Percentiles rank a stretch among this genome's conserved stretches.
Conservation (phyloP, 192 early-diverging fungal genomes). For the Backusella morwellensis region DNA sequence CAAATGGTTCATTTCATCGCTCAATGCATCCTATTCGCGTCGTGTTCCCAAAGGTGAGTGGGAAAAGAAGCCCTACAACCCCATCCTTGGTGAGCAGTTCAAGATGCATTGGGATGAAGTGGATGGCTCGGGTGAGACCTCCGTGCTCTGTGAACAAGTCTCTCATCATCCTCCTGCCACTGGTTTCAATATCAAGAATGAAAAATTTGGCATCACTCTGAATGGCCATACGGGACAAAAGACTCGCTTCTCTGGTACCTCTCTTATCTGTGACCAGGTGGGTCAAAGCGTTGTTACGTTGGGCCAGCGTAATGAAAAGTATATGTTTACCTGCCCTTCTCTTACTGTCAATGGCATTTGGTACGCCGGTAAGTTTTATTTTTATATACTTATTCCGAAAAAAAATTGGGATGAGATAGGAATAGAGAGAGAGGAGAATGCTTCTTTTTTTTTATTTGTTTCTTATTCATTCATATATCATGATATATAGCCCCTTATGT, state of each 20-base stretch:
- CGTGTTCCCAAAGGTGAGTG: conserved; percentile 66
- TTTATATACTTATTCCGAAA: neutral
- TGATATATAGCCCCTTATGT: conserved; percentile 23
- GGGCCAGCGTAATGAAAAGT: conserved; percentile 48
- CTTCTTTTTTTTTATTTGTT: neutral
- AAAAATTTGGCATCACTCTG: neutral
- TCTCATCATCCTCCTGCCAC: conserved; percentile 51
- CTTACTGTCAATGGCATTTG: conserved; percentile 73
- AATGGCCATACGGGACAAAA: conserved; percentile 34
- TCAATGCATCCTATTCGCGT: conserved; percentile 71
- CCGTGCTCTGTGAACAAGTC: conserved; percentile 43
- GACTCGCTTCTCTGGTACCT: conserved; percentile 67
- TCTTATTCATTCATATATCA: neutral
- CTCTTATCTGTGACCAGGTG: conserved; percentile 68
- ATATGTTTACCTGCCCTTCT: conserved; percentile 65
- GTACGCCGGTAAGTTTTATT: conserved; percentile 25
- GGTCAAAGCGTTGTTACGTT: conserved; percentile 62
- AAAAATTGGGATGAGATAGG: too few species aligned
- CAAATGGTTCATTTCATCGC: conserved; percentile 75
- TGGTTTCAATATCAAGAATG: conserved; percentile 52
- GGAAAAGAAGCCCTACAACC: conserved; percentile 61
- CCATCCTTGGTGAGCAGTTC: conserved; percentile 50
- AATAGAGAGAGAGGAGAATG: too few species aligned
- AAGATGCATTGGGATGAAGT: conserved; percentile 43
- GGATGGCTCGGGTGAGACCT: conserved; percentile 52